phyloP scores from a whole-genome alignment of 805 yeast species.

The Candida glaebosa region DNA sequence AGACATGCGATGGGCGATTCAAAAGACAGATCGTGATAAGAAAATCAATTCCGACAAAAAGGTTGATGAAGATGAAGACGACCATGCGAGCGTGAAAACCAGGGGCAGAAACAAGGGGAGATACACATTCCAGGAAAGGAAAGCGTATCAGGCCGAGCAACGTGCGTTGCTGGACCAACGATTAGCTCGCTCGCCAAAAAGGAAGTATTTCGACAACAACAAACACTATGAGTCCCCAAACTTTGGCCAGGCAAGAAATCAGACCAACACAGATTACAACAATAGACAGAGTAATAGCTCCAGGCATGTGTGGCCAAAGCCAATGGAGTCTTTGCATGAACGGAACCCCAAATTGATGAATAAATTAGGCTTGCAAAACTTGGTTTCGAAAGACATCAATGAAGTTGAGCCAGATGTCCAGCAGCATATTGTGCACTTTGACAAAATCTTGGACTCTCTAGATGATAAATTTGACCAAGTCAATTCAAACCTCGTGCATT shows the following conservation, averaged over 20 bases:
- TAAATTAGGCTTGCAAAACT: neutral
- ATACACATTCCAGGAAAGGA: neutral
- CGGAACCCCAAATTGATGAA: neutral
- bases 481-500: neutral
- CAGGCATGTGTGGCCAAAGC: neutral
- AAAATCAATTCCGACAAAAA: neutral
- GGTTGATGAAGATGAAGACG: neutral
- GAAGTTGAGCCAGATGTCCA: neutral
- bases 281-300: neutral
- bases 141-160: neutral
- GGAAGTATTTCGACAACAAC: neutral
- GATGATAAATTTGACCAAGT: no score
- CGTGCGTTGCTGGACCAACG: no score
- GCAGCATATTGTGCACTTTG: neutral
- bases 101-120: neutral
- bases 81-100: neutral
- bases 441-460: neutral
- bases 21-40: conserved; percentile 6
- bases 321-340: neutral
- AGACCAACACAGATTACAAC: no score
- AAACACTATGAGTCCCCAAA: neutral
- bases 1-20: conserved; percentile 12
- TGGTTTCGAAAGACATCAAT: neutral
- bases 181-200: no score
- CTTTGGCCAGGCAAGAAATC: no score